Percentiles rank a stretch among this genome's conserved stretches.
phyloP scores from a whole-genome alignment of 345 rosid species.

The Moricandia arvensis region DNA sequence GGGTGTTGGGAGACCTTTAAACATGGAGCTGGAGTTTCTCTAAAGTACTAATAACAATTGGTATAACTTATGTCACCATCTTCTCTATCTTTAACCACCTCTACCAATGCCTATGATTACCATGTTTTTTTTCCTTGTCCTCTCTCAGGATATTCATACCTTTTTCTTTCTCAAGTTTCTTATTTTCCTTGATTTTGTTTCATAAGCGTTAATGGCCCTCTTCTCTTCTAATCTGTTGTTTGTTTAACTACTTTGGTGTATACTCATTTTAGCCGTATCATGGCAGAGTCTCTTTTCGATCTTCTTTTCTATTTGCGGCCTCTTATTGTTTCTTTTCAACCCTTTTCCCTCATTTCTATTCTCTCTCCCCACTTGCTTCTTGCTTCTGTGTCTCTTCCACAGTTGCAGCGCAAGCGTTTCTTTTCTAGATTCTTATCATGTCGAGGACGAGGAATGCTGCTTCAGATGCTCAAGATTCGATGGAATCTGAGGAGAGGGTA shows the following conservation, averaged over 20 bases:
- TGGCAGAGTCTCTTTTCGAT: constrained; percentile 52
- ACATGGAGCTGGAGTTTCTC: constrained; percentile 36
- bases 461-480: constrained; percentile 34
- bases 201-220: constrained; percentile 35
- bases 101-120: background rate
- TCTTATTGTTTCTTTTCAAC: constrained; percentile 68
- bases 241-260: constrained; percentile 12
- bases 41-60: background rate
- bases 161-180: background rate
- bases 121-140: background rate
- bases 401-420: constrained; percentile 75
- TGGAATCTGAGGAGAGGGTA: constrained; percentile 63
- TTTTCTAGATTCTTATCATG: constrained; percentile 73
- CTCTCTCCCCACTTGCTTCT: constrained; percentile 46
- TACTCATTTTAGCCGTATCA: constrained; percentile 41
- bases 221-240: constrained; percentile 43
- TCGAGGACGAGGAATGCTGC: constrained; percentile 58
- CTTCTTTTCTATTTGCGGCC: constrained; percentile 71
- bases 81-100: background rate
- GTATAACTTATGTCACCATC: background rate
- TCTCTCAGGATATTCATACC: background rate
- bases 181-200: background rate
- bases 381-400: constrained; percentile 79
- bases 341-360: constrained; percentile 59
- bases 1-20: constrained; percentile 34